A percentile compares a stretch with the other conserved stretches of the same genome.
These are phyloP conservation scores for Ophiosphaerella narmari DNA, from an alignment of 2,329 filamentous ascomycete species.

Conservation along the genomic window DNA sequence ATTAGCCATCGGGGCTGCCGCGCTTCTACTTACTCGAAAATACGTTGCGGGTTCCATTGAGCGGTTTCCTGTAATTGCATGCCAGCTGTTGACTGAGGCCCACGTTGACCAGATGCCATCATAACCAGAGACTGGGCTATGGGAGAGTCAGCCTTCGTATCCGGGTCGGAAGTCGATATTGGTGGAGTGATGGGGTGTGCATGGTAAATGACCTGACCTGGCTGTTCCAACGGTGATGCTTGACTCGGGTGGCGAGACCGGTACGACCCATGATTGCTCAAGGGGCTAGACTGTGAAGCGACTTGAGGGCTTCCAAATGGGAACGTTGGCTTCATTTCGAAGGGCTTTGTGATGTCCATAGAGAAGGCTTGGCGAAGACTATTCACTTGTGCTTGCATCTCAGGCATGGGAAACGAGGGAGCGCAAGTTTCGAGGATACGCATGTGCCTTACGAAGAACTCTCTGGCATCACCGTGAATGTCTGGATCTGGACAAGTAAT, in stretches of 20 bases:
- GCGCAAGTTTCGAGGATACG: slow-evolving; percentile 86
- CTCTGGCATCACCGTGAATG: slow-evolving; percentile 79
- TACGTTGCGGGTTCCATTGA: slow-evolving; percentile 82
- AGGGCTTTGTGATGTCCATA: slow-evolving; percentile 79
- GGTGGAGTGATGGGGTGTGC: slow-evolving; percentile 78
- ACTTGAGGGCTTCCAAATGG: slow-evolving; percentile 79
- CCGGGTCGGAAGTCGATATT: slow-evolving; percentile 72
- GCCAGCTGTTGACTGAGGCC: slow-evolving; percentile 54
- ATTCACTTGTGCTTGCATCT: slow-evolving; percentile 88
- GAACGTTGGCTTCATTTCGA: slow-evolving; percentile 85
- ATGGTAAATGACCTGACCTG: slow-evolving; percentile 67
- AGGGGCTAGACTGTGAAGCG: slow-evolving; percentile 65
- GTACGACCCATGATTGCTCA: slow-evolving; percentile 57
- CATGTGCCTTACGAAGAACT: slow-evolving; percentile 94
- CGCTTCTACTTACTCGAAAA: slow-evolving; percentile 77
- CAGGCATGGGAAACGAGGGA: slow-evolving; percentile 81
- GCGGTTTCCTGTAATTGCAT: slow-evolving; percentile 67
- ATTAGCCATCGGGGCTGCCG: neutral
- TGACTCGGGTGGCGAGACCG: slow-evolving; percentile 55
- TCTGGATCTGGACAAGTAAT: slow-evolving; percentile 92
- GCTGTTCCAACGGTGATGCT: slow-evolving; percentile 56
- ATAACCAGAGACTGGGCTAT: slow-evolving; percentile 72
- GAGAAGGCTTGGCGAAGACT: slow-evolving; percentile 90
- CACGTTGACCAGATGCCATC: slow-evolving; percentile 65
- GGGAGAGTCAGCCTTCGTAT: slow-evolving; percentile 78